Base-by-base conservation (phyloP, 2,329 filamentous ascomycete species). In the Rhynchosporium graminicola region DNA sequence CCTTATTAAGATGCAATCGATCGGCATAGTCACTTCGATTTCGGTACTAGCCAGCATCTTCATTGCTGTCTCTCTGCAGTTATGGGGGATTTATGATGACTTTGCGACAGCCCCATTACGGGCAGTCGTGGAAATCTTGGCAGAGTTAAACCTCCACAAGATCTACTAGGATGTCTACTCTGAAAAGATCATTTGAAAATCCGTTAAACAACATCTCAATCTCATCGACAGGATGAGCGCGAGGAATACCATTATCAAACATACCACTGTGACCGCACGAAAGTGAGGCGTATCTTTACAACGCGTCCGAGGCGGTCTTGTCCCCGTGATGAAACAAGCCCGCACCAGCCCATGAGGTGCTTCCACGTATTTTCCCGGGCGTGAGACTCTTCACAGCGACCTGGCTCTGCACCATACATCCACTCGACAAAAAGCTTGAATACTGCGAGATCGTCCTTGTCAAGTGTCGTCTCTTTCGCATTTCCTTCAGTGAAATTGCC, bases 401-500 rank as follows among this genome's bases (percentile, higher is more conserved):
- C 13, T 4, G 20, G 20, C 4, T 7, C 13, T 15, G 42, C 3
- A 3, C 43, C 29, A 28, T 54, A 59, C 4, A 59, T 33, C 57
- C 57, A 59, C 3, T 42, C 28, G 13, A 59, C 57, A 12, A 59
- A 52, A 1, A 51, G 28, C 2, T 33, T 47, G 26, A 67, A 68
- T 7, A 52, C 48, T 0, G 29, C 28, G 4, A 61, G 52, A 13
- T 62, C 48, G 40, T 68, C 63, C 15, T 63, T 63, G 1, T 61
- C 57, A 1, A 64, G 33, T 3, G 28, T 38, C 20, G 59, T 57
- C 6, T 50, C 5, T 28, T 63, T 62, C 20, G 29, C 20, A 2
- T 2, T 45, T 20, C 47, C 57, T 29, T 68, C 66, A 2, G 10
- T 40, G 33, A 67, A 67, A 12, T 8, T 13, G 9, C 59, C 47